Evolutionary conservation across 2,329 filamentous ascomycete genomes (phyloP).

Genomic region (Periconia digitata): DNA sequence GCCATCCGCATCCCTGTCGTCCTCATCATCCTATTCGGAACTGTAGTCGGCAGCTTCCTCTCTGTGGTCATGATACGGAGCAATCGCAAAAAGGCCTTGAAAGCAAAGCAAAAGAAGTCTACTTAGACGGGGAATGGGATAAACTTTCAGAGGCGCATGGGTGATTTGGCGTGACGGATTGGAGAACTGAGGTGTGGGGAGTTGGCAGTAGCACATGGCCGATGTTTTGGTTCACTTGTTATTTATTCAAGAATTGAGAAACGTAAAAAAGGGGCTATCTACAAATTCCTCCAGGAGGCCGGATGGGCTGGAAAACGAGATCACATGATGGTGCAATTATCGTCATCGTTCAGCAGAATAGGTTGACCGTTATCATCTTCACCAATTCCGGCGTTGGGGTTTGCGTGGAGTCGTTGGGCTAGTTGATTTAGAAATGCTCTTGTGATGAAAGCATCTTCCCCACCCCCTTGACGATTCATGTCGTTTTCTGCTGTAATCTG

Average conservation of each 20-base stretch:
- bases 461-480: conserved; percentile 56
- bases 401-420: conserved; percentile 33
- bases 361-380: conserved; percentile 20
- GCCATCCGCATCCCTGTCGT: conserved; percentile 98
- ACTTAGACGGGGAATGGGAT: conserved; percentile 16
- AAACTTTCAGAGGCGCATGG: conserved; percentile 10
- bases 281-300: not conserved
- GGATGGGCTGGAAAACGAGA: no score
- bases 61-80: conserved; percentile 98
- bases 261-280: no score
- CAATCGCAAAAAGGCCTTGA: conserved; percentile 95
- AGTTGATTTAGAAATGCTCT: conserved; percentile 41
- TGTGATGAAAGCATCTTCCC: conserved; percentile 10
- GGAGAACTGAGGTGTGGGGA: conserved; percentile 8
- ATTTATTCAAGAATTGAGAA: no score
- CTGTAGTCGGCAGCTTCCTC: conserved; percentile 94
- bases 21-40: conserved; percentile 85
- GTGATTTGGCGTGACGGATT: not conserved
- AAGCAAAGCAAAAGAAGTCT: conserved; percentile 91
- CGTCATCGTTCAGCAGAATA: conserved; percentile 31
- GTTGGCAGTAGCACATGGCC: conserved; percentile 3
- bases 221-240: no score
- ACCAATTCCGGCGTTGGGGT: conserved; percentile 19
- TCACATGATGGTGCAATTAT: conserved; percentile 35
- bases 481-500: conserved; percentile 66